Percentiles rank a stretch among this genome's conserved stretches.
These are phyloP conservation scores for Allium cepa DNA, from an alignment of 106 monocot genomes.

Conservation along the genomic window DNA sequence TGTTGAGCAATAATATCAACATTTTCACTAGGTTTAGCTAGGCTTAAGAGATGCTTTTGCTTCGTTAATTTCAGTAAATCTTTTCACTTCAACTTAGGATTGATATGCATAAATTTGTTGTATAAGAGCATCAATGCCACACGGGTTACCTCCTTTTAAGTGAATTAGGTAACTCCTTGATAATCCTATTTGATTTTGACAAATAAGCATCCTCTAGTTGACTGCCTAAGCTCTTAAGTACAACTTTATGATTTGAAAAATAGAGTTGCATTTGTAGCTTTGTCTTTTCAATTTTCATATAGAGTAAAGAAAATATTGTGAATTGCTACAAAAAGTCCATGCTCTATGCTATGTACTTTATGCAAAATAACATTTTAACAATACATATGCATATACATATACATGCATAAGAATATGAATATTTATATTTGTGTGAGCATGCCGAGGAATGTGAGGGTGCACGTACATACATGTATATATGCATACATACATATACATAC, in stretches of 20 bases:
- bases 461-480: no score
- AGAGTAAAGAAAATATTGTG: no score
- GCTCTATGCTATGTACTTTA: no score
- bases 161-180: conserved; percentile 40
- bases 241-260: conserved; percentile 53
- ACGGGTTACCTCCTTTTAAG: conserved; percentile 32
- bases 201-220: conserved; percentile 17
- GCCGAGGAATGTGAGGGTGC: no score
- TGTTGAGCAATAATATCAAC: conserved; percentile 94
- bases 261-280: background rate
- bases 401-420: no score
- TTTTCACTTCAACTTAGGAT: conserved; percentile 26
- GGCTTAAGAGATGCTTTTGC: conserved; percentile 69
- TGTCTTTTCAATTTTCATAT: no score
- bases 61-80: conserved; percentile 61
- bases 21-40: conserved; percentile 84
- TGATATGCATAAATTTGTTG: conserved; percentile 5
- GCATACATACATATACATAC: no score
- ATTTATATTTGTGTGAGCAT: no score
- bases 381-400: no score
- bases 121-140: conserved; percentile 19
- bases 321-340: no score
- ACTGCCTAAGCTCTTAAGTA: conserved; percentile 30
- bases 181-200: conserved; percentile 35
- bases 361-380: no score